Evolutionary conservation across 2,329 filamentous ascomycete genomes (phyloP), one percentile per base, ranked within the genome.

Genomic region (Aureobasidium subglaciale): DNA sequence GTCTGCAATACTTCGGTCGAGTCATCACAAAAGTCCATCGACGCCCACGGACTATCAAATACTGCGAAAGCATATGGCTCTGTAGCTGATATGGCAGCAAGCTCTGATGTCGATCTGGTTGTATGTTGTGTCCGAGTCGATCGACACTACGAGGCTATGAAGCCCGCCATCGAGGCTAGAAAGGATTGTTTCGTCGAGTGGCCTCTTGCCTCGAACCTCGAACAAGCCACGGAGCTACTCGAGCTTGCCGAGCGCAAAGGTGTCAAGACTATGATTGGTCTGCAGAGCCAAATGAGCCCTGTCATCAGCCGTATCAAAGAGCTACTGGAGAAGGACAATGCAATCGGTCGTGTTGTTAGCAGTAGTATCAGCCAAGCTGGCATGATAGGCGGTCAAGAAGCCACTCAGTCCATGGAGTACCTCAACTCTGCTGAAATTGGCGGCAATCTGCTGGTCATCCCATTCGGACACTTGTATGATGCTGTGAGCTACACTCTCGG

Each of bases 111-210:
- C 32, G 75, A 80, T 57, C 69, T 80, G 3, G 68, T 79, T 9
- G 72, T 77, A 49, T 68, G 74, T 55, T 69, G 67, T 46, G 72
- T 76, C 13, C 67, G 70, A 4, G 73, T 79, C 1, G 70, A 69
- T 8, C 64, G 68, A 18, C 75, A 78, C 58, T 74, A 73, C 56
- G 58, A 62, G 4, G 63, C 75, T 16, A 67, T 73, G 13, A 70
- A 69, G 32, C 74, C 75, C 1, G 71, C 71, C 11, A 60, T 80
- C 2, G 63, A 69, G 46, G 71, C 73, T 5, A 70, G 72, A 15
- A 79, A 80, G 60, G 68, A 75, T 41, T 70, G 76, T 13, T 79
- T 75, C 53, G 70, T 74, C 13, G 77, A 80, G 60, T 79, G 77
- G 77, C 77, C 75, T 2, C 65, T 78, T 1, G 75, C 67, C 0